A percentile compares a stretch with the other conserved stretches of the same genome.
Evolutionary conservation across 1,284 basidiomycete species (phyloP).

Genomic region (Heterobasidion occidentale): DNA sequence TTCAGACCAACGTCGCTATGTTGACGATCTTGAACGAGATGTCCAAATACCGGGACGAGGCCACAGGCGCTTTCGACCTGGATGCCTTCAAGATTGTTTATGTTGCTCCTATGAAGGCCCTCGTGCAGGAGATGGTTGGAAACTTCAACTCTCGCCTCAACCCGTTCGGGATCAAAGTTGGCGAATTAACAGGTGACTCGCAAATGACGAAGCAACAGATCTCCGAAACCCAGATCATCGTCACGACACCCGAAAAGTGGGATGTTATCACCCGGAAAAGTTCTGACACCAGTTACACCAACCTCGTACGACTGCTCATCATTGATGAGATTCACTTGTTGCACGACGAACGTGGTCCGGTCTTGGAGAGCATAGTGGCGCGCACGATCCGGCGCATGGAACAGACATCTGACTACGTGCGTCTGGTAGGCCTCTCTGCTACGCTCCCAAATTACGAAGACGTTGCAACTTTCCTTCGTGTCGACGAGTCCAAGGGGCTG

Average conservation of each 20-base stretch:
- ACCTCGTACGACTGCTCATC: slow-evolving; percentile 93
- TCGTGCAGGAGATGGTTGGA: slow-evolving; percentile 96
- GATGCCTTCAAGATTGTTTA: slow-evolving; percentile 97
- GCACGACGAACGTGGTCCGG: slow-evolving; percentile 98
- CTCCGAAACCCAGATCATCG: slow-evolving; percentile 95
- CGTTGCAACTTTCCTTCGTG: slow-evolving; percentile 96
- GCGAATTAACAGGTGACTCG: slow-evolving; percentile 94
- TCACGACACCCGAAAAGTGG: slow-evolving; percentile 99
- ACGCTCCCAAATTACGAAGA: slow-evolving; percentile 98
- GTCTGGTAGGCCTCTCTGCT: slow-evolving; percentile 92
- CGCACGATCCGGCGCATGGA: slow-evolving; percentile 94
- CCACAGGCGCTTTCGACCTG: slow-evolving; percentile 81
- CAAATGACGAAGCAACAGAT: slow-evolving; percentile 99
- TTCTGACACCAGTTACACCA: slow-evolving; percentile 95
- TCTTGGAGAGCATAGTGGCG: slow-evolving; percentile 89
- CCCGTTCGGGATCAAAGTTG: slow-evolving; percentile 81
- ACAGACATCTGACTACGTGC: slow-evolving; percentile 88
- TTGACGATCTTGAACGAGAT: slow-evolving; percentile 88
- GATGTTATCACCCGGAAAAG: slow-evolving; percentile 98
- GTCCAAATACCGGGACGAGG: slow-evolving; percentile 76
- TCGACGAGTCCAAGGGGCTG: slow-evolving; percentile 86
- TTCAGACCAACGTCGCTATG: slow-evolving; percentile 96
- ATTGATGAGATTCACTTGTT: slow-evolving; percentile 98
- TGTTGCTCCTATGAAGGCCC: slow-evolving; percentile 97
- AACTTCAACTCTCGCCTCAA: slow-evolving; percentile 85